Evolutionary conservation across 495 filamentous ascomycete species (phyloP).

Genomic region (Tuber borchii): DNA sequence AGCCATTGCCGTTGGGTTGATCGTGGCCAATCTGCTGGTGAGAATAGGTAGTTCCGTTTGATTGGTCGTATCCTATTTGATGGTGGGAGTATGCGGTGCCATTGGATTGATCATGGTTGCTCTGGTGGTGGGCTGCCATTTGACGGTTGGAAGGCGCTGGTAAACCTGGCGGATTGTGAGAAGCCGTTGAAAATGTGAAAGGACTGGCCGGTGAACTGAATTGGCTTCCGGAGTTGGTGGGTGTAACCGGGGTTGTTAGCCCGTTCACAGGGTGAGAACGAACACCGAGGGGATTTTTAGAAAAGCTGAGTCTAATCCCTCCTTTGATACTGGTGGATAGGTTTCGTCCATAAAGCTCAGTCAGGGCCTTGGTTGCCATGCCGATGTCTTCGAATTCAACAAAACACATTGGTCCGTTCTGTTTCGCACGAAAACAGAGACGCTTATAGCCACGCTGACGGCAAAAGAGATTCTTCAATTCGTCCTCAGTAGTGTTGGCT

Average conservation of each 20-base stretch:
- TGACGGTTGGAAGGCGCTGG: slow-evolving; percentile 34
- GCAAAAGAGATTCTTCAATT: slow-evolving; percentile 89
- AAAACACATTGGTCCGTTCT: slow-evolving; percentile 98
- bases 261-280: slow-evolving; percentile 45
- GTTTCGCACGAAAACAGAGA: slow-evolving; percentile 94
- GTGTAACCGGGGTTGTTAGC: not conserved
- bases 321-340: slow-evolving; percentile 93
- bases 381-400: slow-evolving; percentile 96
- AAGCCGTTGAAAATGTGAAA: slow-evolving; percentile 30
- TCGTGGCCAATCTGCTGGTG: slow-evolving; percentile 5
- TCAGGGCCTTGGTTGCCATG: slow-evolving; percentile 85
- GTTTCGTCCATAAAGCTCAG: slow-evolving; percentile 81
- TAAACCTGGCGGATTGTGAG: slow-evolving; percentile 39
- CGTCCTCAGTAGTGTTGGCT: slow-evolving; percentile 89
- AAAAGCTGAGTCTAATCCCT: slow-evolving; percentile 95
- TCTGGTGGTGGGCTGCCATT: slow-evolving; percentile 22
- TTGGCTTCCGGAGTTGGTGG: slow-evolving; percentile 1
- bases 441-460: slow-evolving; percentile 94
- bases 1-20: slow-evolving; percentile 5
- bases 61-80: slow-evolving; percentile 5
- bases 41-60: not conserved
- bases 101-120: slow-evolving; percentile 19
- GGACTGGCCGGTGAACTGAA: slow-evolving; percentile 15
- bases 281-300: slow-evolving; percentile 93
- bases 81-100: slow-evolving; percentile 5